These are phyloP conservation scores for Aquilaria agallochum DNA, from an alignment of 441 rosid species.

Conservation along the genomic window DNA sequence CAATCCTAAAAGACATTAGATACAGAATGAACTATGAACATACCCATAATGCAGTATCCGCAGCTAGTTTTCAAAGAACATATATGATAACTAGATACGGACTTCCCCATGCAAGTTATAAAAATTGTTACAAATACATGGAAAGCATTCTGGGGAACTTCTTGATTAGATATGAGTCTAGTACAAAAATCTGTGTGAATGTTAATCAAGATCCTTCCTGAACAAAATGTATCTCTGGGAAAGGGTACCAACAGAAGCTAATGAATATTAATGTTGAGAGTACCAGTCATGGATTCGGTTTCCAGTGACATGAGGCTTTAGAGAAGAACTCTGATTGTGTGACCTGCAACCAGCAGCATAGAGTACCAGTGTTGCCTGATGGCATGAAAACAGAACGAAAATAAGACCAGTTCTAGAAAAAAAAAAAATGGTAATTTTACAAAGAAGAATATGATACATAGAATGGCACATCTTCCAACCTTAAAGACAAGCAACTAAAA, in stretches of 20 bases:
- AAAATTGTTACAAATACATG: neutral
- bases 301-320: constrained; percentile 75
- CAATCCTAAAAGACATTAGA: too few species aligned
- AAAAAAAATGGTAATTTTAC: constrained; percentile 1
- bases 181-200: too few species aligned
- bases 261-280: constrained; percentile 1
- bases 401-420: constrained; percentile 6
- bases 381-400: constrained; percentile 13
- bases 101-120: neutral
- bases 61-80: too few species aligned
- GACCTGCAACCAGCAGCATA: constrained; percentile 67
- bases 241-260: neutral
- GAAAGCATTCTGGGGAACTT: too few species aligned
- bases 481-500: neutral
- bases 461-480: neutral
- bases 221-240: too few species aligned
- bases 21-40: too few species aligned
- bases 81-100: too few species aligned
- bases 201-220: too few species aligned
- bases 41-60: too few species aligned
- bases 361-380: constrained; percentile 54
- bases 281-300: constrained; percentile 82
- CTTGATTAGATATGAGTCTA: too few species aligned
- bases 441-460: neutral
- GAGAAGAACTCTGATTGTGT: constrained; percentile 54